Conservation (phyloP, 768 basidiomycete species). For the Panaeolus papilionaceus region DNA sequence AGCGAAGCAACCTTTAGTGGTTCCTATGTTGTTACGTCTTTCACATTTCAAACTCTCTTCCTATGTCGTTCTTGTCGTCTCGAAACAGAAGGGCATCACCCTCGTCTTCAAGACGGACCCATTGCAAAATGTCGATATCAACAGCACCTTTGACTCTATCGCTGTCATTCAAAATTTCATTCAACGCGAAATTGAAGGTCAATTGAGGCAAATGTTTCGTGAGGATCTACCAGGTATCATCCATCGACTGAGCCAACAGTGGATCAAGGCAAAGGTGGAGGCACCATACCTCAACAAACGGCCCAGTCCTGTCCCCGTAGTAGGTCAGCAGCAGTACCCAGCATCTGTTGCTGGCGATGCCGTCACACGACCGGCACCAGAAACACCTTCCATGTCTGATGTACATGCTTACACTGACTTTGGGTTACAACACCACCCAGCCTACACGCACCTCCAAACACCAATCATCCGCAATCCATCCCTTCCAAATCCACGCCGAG, state of each 20-base stretch:
- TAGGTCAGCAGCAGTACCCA: conserved; percentile 2
- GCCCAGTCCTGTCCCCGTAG: conserved; percentile 39
- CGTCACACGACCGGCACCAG: conserved; percentile 5
- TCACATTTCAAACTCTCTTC: conserved; percentile 95
- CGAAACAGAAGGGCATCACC: conserved; percentile 97
- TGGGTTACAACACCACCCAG: background rate
- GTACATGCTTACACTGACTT: conserved; percentile 1
- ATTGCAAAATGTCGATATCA: conserved; percentile 96
- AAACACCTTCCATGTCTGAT: conserved; percentile 6
- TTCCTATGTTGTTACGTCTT: conserved; percentile 97
- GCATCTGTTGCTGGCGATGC: conserved; percentile 7
- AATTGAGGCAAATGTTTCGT: conserved; percentile 96
- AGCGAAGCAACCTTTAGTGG: conserved; percentile 93
- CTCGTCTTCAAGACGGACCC: conserved; percentile 99
- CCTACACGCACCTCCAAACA: conserved; percentile 20
- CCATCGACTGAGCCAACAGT: conserved; percentile 93
- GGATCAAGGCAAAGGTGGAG: conserved; percentile 94
- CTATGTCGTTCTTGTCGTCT: conserved; percentile 97
- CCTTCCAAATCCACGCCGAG: conserved; percentile 29
- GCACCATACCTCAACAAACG: conserved; percentile 80
- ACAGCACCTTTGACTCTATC: conserved; percentile 97
- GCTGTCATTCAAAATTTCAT: conserved; percentile 98
- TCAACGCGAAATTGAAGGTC: conserved; percentile 96
- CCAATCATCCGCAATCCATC: conserved; percentile 35
- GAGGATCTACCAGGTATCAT: conserved; percentile 98